Evolutionary conservation across 441 rosid genomes (phyloP).

Genomic region (Arabidopsis hybrid): DNA sequence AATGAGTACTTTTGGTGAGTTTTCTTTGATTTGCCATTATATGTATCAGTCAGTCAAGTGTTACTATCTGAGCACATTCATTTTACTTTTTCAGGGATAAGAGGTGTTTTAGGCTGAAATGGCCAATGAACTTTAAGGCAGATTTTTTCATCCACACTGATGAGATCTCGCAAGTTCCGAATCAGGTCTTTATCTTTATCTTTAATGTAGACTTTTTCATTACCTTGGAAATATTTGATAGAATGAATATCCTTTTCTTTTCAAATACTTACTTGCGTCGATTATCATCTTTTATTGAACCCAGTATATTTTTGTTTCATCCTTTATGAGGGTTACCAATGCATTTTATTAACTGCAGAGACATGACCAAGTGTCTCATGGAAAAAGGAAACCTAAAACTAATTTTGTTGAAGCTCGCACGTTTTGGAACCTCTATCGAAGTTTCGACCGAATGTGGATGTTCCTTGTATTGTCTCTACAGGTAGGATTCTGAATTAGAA

Average conservation of each 20-base stretch:
- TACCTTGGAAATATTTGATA: constrained; percentile 5
- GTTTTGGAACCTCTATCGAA: constrained; percentile 94
- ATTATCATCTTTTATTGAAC: not conserved
- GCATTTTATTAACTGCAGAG: constrained; percentile 52
- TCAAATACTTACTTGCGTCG: not conserved
- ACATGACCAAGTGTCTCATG: constrained; percentile 55
- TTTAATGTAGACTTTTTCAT: not conserved
- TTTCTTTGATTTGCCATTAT: constrained; percentile 30
- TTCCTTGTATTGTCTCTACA: constrained; percentile 89
- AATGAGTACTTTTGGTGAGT: constrained; percentile 98
- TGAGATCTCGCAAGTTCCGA: constrained; percentile 41
- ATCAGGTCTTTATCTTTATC: constrained; percentile 48
- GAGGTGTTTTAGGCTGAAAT: constrained; percentile 69
- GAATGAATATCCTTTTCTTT: not conserved
- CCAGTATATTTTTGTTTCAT: constrained; percentile 4
- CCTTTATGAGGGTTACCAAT: constrained; percentile 1
- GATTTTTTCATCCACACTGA: constrained; percentile 82
- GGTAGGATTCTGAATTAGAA: constrained; percentile 53
- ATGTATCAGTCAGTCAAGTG: constrained; percentile 29
- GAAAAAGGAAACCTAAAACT: constrained; percentile 84
- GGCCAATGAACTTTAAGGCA: constrained; percentile 77
- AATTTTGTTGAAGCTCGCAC: constrained; percentile 99
- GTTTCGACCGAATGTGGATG: constrained; percentile 98
- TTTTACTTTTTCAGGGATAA: constrained; percentile 61
- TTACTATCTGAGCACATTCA: constrained; percentile 29